Conservation (phyloP, 2,329 filamentous ascomycete genomes). For the Gyromitra esculenta region DNA sequence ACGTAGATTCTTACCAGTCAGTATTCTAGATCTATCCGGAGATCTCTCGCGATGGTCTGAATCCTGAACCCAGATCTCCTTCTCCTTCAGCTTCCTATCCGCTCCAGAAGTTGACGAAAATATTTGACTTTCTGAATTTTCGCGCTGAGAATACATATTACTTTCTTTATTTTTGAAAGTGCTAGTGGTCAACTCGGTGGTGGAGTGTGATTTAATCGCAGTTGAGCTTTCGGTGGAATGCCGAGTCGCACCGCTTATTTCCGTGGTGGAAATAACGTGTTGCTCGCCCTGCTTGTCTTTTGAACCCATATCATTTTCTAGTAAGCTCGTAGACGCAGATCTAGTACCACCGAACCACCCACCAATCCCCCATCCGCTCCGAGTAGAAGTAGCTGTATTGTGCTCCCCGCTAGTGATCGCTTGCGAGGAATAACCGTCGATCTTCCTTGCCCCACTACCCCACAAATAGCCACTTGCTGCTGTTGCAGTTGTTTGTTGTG, state of each 20-base stretch:
- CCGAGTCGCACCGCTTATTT: not conserved
- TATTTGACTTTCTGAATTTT: constrained; percentile 24
- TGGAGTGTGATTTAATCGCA: constrained; percentile 18
- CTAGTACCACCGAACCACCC: constrained; percentile 24
- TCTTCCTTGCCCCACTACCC: constrained; percentile 18
- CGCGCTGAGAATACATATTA: constrained; percentile 3
- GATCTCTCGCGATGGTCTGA: constrained; percentile 14
- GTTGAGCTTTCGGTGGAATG: constrained; percentile 18
- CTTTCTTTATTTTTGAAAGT: not conserved
- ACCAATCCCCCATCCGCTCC: constrained; percentile 19
- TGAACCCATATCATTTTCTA: not conserved
- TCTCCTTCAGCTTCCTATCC: constrained; percentile 9
- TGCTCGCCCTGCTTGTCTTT: constrained; percentile 15
- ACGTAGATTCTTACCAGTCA: constrained; percentile 3
- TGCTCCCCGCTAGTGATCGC: not conserved
- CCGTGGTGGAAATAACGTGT: not conserved
- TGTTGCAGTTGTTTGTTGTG: not conserved
- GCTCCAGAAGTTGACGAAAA: constrained; percentile 3
- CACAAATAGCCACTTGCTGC: constrained; percentile 20
- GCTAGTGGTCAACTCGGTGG: constrained; percentile 12
- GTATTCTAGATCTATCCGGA: constrained; percentile 9
- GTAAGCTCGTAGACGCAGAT: constrained; percentile 29
- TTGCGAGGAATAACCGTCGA: constrained; percentile 4
- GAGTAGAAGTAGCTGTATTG: constrained; percentile 22
- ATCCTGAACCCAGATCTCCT: constrained; percentile 26